Evolutionary conservation across 331 rosid genomes (phyloP).

Genomic region (Arachis monticola): DNA sequence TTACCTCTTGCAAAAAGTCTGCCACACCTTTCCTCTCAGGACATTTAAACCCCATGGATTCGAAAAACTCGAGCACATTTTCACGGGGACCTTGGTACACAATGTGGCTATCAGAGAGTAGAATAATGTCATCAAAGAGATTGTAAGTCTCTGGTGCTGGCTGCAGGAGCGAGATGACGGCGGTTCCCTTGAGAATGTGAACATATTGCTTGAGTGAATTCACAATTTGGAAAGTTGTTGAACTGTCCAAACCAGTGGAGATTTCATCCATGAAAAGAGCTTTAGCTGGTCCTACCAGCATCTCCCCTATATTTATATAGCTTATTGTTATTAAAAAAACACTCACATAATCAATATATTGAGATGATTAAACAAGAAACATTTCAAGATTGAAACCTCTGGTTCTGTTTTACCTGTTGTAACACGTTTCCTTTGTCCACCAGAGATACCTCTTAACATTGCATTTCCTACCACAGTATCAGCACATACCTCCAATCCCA

Average conservation of each 20-base stretch:
- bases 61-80: constrained; percentile 60
- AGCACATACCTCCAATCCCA: constrained; percentile 70
- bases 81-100: constrained; percentile 74
- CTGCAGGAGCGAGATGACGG: constrained; percentile 63
- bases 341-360: constrained; percentile 23
- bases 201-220: constrained; percentile 61
- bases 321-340: constrained; percentile 1
- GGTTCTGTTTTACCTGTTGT: constrained; percentile 59
- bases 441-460: constrained; percentile 69
- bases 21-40: constrained; percentile 74
- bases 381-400: neutral
- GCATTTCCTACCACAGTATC: constrained; percentile 71
- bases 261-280: constrained; percentile 78
- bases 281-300: constrained; percentile 71
- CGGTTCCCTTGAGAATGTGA: constrained; percentile 68
- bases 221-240: constrained; percentile 74
- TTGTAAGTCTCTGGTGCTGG: constrained; percentile 81
- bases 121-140: constrained; percentile 71
- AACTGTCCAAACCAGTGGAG: constrained; percentile 82
- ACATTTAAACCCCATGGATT: constrained; percentile 61
- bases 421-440: constrained; percentile 79
- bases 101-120: constrained; percentile 68
- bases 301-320: constrained; percentile 54
- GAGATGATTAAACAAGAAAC: neutral
- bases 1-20: constrained; percentile 75